Evolutionary conservation across 495 filamentous ascomycete genomes (phyloP).

Genomic region (Neurospora sp.): DNA sequence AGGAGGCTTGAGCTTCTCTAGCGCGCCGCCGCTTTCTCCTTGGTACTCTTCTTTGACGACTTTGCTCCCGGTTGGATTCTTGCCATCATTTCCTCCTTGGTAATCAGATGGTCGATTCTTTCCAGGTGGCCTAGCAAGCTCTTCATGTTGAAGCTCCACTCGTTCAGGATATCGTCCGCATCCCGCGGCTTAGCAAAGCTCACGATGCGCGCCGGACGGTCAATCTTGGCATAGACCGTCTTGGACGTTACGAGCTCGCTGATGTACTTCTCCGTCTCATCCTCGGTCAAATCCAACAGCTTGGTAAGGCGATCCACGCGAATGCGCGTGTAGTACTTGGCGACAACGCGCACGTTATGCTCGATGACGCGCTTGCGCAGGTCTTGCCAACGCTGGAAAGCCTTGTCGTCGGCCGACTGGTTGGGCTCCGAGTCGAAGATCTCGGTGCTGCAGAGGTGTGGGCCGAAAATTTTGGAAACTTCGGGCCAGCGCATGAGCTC

Average conservation of each 20-base stretch:
- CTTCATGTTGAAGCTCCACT: constrained; percentile 99
- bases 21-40: constrained; percentile 19
- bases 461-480: constrained; percentile 74
- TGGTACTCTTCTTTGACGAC: constrained; percentile 20
- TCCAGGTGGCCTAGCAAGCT: constrained; percentile 83
- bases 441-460: constrained; percentile 81
- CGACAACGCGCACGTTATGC: constrained; percentile 94
- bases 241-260: constrained; percentile 89
- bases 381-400: constrained; percentile 78
- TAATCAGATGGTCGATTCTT: constrained; percentile 95
- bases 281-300: constrained; percentile 81
- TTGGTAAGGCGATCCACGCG: constrained; percentile 78
- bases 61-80: constrained; percentile 62
- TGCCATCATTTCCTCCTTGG: constrained; percentile 99
- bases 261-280: constrained; percentile 97
- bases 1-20: neutral
- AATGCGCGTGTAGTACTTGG: constrained; percentile 98
- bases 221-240: constrained; percentile 96
- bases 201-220: constrained; percentile 82
- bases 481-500: constrained; percentile 98
- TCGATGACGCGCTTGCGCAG: constrained; percentile 96
- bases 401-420: constrained; percentile 60
- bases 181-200: constrained; percentile 88
- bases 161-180: constrained; percentile 95
- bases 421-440: constrained; percentile 62